Percentiles rank a stretch among this genome's conserved stretches.
These are phyloP conservation scores for Epichloe hybrida DNA, from an alignment of 2,329 filamentous ascomycete species.

Conservation along the genomic window DNA sequence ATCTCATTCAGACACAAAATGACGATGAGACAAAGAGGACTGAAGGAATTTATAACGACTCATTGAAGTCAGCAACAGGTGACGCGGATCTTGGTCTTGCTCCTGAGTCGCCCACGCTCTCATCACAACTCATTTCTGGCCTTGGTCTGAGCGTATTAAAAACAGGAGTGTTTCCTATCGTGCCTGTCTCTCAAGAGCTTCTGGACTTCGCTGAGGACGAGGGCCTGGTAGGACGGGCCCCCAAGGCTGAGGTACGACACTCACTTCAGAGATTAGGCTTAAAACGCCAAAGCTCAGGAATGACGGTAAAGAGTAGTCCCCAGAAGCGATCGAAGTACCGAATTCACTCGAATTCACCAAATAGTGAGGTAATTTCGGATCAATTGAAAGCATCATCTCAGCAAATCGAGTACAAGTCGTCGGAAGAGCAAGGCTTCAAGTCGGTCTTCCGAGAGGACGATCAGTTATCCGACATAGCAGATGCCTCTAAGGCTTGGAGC, in stretches of 20 bases:
- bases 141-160: slow-evolving; percentile 29
- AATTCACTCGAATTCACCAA: not conserved
- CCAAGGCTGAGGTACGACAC: slow-evolving; percentile 2
- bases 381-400: not conserved
- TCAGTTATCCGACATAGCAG: not conserved
- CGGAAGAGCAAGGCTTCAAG: not conserved
- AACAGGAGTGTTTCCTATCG: slow-evolving; percentile 20
- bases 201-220: slow-evolving; percentile 27
- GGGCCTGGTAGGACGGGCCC: slow-evolving; percentile 16
- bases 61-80: not conserved
- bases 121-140: slow-evolving; percentile 14
- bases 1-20: slow-evolving; percentile 10
- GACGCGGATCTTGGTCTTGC: not conserved
- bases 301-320: not conserved
- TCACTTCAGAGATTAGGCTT: not conserved
- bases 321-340: not conserved
- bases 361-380: not conserved
- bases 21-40: not conserved
- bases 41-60: not conserved
- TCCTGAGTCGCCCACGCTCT: not conserved
- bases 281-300: not conserved
- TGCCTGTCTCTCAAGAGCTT: slow-evolving; percentile 26
- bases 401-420: not conserved
- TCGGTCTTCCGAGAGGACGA: not conserved
- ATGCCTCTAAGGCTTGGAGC: not conserved